A percentile compares a stretch with the other conserved stretches of the same genome.
Evolutionary conservation across 495 filamentous ascomycete species (phyloP).

Genomic region (Rusavskia elegans): DNA sequence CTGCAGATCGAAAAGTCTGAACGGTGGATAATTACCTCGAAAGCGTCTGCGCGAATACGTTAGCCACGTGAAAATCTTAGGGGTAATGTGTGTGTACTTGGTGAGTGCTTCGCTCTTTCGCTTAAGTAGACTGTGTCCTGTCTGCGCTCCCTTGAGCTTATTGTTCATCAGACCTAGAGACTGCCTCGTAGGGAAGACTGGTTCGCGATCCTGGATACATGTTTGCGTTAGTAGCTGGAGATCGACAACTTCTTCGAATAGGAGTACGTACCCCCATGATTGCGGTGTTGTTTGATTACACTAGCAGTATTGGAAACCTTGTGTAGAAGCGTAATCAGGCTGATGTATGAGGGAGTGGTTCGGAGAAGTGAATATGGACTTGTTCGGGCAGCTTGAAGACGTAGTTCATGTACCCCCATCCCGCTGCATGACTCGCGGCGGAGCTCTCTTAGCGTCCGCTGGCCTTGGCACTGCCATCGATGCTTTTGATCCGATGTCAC

Average conservation of each 20-base stretch:
- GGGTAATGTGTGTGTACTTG: constrained; percentile 36
- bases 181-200: constrained; percentile 97
- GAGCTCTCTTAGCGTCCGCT: background rate
- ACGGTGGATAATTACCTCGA: constrained; percentile 44
- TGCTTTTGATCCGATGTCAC: background rate
- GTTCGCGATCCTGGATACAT: constrained; percentile 54
- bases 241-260: background rate
- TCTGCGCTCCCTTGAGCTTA: constrained; percentile 95
- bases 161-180: constrained; percentile 93
- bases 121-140: constrained; percentile 73
- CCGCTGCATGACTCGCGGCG: background rate
- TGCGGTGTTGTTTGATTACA: background rate
- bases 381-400: no score
- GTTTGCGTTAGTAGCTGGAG: constrained; percentile 4
- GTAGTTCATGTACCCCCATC: no score
- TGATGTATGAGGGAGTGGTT: no score
- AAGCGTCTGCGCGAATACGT: constrained; percentile 45
- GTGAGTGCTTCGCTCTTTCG: constrained; percentile 87
- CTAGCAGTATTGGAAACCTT: background rate
- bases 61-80: constrained; percentile 4
- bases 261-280: background rate
- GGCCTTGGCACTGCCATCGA: background rate
- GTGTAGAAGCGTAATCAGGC: background rate
- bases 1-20: constrained; percentile 5
- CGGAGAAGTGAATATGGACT: no score